Conservation (phyloP, 495 filamentous ascomycete species). For the Hypoxylon fuscum region DNA sequence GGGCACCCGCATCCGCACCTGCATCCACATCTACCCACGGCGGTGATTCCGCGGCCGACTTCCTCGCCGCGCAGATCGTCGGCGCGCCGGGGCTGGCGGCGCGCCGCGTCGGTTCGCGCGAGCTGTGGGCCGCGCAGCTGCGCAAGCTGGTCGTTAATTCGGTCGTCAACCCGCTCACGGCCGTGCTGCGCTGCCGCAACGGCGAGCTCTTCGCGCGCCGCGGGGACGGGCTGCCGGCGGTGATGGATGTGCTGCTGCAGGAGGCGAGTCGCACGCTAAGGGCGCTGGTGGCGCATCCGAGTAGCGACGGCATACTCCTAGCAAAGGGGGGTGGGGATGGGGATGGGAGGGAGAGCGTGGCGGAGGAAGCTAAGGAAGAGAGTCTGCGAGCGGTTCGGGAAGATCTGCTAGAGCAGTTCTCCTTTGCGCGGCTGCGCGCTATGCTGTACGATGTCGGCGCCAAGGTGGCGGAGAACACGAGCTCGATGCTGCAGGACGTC, state of each 20-base stretch:
- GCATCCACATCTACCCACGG: no score
- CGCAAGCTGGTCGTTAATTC: constrained; percentile 77
- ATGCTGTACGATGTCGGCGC: constrained; percentile 57
- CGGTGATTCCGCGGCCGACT: constrained; percentile 1
- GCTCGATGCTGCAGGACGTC: constrained; percentile 85
- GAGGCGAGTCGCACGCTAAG: constrained; percentile 70
- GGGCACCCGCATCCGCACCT: no score
- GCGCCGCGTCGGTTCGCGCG: constrained; percentile 51
- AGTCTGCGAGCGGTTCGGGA: constrained; percentile 64
- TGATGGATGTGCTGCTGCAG: constrained; percentile 63
- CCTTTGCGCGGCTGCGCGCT: constrained; percentile 23
- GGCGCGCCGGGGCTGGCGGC: constrained; percentile 53
- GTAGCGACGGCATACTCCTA: constrained; percentile 36
- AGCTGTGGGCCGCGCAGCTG: constrained; percentile 62
- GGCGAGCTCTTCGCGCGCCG: constrained; percentile 73
- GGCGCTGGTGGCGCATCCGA: constrained; percentile 47
- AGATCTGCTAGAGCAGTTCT: constrained; percentile 53
- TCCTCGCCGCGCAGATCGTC: constrained; percentile 38
- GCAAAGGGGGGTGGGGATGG: background rate
- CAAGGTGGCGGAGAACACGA: constrained; percentile 73
- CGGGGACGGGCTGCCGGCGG: constrained; percentile 62
- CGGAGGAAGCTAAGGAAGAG: constrained; percentile 51
- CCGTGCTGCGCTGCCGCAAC: constrained; percentile 75
- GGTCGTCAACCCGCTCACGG: constrained; percentile 84
- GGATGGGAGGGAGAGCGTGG: background rate